Conservation (phyloP, 2,329 filamentous ascomycete species). For the Fonsecaea monophora region DNA sequence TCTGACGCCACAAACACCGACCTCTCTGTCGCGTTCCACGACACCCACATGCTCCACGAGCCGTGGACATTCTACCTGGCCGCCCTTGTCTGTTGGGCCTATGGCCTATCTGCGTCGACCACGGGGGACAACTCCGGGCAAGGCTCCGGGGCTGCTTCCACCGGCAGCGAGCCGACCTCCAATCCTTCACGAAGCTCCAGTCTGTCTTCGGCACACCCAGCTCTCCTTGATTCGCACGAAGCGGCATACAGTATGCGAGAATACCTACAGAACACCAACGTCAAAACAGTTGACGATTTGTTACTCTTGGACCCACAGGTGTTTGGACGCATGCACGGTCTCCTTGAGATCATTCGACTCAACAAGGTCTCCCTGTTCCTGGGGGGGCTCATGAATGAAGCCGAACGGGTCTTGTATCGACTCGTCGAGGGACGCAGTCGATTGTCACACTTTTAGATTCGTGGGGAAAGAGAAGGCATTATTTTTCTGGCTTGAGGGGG, state of each 20-base stretch:
- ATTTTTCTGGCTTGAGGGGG: background rate
- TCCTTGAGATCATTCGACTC: conserved; percentile 45
- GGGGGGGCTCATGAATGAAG: conserved; percentile 48
- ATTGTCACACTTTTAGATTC: conserved; percentile 42
- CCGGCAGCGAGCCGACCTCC: conserved; percentile 30
- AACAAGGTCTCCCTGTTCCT: conserved; percentile 40
- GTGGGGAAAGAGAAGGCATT: background rate
- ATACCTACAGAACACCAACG: conserved; percentile 34
- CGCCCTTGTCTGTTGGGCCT: conserved; percentile 47
- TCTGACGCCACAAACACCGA: conserved; percentile 25
- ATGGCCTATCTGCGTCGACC: conserved; percentile 39
- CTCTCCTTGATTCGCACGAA: conserved; percentile 31
- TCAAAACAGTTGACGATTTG: conserved; percentile 32
- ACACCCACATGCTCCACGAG: conserved; percentile 44
- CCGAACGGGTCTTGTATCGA: conserved; percentile 44
- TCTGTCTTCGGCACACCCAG: conserved; percentile 30
- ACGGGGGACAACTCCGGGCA: conserved; percentile 17
- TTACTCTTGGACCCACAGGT: conserved; percentile 31
- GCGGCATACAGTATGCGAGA: conserved; percentile 33
- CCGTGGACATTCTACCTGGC: conserved; percentile 47
- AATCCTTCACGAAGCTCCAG: conserved; percentile 30
- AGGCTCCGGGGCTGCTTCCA: conserved; percentile 27
- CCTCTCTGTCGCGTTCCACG: conserved; percentile 27
- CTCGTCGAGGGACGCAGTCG: conserved; percentile 42
- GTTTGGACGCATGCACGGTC: conserved; percentile 40